Evolutionary conservation across 495 filamentous ascomycete genomes (phyloP), one percentile per base, ranked within the genome.

Genomic region (Rostrohypoxylon terebratum): DNA sequence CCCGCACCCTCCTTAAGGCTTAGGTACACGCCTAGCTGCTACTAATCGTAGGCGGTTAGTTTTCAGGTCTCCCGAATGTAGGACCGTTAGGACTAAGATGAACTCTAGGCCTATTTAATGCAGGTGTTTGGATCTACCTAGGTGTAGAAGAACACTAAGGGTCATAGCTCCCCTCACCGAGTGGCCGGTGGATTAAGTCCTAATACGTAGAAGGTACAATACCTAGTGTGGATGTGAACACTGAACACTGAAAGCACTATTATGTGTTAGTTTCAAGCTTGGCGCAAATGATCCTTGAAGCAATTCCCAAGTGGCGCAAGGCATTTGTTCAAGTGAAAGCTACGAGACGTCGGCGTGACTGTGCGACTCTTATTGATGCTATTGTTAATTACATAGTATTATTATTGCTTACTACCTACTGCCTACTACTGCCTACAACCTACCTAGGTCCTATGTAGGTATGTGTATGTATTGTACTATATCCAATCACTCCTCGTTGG

Each of bases 231-330:
- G 33, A 36, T 9, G 2, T 40, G 9, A 40, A 33, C 23, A 20
- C 33, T 25, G 28, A 28, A 28, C 28, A 21, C 6, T 42, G 8
- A 21, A 18, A 21, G 23, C n/a, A 20, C 58, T 21, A 28, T 25
- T 34, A 23, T 31, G 18, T 20, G 40, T 55, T 62, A 48, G 48
- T 64, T 23, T 58, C 40, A 16, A 58, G 23, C 61, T 59, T 53
- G 66, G 65, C 54, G 21, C 21, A 11, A 59, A 45, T 50, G 16
- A 60, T 28, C 16, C 36, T 60, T 47, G 64, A 64, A 61, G 65
- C 54, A 51, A 73, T 55, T 62, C 62, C 33, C 20, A 50, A 58
- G 71, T 53, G 66, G 71, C 71, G 71, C 62, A 73, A 66, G 50
- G 48, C 33, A 34, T 36, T 54, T 61, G 55, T 53, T 66, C 36